Percentiles rank a stretch among this genome's conserved stretches.
Conservation (phyloP, 352 stramenopile species). For the Globisporangium uncinulatum region DNA sequence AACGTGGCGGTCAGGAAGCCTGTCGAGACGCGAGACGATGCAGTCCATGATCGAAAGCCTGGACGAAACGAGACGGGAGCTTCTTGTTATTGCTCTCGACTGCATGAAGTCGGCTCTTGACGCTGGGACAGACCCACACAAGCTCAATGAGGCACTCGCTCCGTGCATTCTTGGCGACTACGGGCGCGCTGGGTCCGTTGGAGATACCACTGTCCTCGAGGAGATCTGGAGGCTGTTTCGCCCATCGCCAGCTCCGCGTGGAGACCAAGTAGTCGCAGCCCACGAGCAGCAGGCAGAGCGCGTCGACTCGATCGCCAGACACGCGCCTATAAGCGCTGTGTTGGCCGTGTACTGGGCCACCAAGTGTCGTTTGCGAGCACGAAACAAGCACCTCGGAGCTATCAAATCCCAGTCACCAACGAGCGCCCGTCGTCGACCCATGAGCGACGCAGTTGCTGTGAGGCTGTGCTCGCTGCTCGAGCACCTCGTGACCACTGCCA, state of each 20-base stretch:
- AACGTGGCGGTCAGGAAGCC: neutral
- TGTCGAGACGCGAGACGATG: neutral
- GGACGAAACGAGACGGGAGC: neutral
- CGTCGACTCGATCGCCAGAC: neutral
- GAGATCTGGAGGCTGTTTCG: neutral
- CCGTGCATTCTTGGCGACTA: neutral
- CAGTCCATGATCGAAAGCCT: neutral
- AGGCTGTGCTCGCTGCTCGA: neutral
- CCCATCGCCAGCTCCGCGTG: neutral
- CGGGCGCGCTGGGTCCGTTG: too few relatives aligned
- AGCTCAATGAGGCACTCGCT: neutral
- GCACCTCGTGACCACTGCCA: neutral
- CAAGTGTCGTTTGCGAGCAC: conserved; percentile 4
- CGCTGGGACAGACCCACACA: conserved; percentile 2
- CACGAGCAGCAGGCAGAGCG: neutral
- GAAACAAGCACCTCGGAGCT: neutral
- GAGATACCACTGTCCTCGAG: neutral
- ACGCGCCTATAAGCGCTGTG: neutral
- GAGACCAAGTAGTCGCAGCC: neutral
- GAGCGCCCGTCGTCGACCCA: neutral
- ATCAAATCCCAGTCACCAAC: too few relatives aligned
- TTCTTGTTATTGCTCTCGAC: conserved; percentile 1
- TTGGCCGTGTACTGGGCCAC: conserved; percentile 3
- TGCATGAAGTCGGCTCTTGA: conserved; percentile 2
- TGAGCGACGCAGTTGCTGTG: neutral